A percentile compares a stretch with the other conserved stretches of the same genome.
Conservation (phyloP, 148 eudicot species). For the Beta vulgaris region DNA sequence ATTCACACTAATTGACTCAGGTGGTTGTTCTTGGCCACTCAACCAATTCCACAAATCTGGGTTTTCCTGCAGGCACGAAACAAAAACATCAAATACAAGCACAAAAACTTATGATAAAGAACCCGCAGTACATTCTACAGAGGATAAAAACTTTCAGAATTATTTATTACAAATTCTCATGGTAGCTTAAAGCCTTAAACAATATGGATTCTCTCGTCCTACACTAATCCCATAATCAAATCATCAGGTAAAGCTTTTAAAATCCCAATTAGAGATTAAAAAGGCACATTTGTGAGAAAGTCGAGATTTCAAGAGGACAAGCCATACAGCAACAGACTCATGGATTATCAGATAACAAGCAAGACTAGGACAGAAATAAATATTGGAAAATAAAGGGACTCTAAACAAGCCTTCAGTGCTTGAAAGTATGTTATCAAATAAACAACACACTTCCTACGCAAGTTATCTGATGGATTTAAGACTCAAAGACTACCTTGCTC, state of each 20-base stretch:
- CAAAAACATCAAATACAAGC: not conserved
- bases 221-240: too few relatives aligned
- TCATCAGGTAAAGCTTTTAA: too few relatives aligned
- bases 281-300: too few relatives aligned
- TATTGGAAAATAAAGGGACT: not conserved
- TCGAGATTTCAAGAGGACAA: too few relatives aligned
- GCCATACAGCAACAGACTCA: not conserved
- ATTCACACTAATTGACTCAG: slow-evolving; percentile 58
- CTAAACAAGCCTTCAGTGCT: not conserved
- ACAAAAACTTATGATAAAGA: too few relatives aligned
- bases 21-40: slow-evolving; percentile 78
- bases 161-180: not conserved
- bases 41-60: slow-evolving; percentile 98
- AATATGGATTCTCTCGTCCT: too few relatives aligned
- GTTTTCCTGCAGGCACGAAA: slow-evolving; percentile 58
- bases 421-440: not conserved
- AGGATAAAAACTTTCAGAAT: not conserved
- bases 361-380: not conserved
- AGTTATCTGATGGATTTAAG: not conserved
- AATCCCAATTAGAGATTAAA: too few relatives aligned
- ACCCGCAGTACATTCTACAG: too few relatives aligned
- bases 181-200: not conserved
- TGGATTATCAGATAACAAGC: not conserved
- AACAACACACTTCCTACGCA: not conserved
- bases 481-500: not conserved